phyloP scores from a whole-genome alignment of 2,329 filamentous ascomycete genomes.

The Gliomastix tumulicola region DNA sequence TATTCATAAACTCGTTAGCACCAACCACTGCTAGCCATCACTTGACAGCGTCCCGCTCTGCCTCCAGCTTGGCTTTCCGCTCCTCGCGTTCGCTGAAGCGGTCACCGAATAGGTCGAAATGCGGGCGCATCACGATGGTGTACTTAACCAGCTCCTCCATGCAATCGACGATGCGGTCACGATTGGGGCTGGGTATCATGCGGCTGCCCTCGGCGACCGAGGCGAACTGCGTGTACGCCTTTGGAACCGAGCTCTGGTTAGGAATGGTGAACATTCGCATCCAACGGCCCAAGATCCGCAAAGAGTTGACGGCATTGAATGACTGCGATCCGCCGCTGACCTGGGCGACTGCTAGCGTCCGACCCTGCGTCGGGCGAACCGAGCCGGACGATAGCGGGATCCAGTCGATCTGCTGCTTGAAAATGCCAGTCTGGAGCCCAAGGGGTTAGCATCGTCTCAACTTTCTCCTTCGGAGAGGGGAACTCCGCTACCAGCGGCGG shows the following conservation, averaged over 20 bases:
- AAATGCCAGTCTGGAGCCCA: constrained; percentile 46
- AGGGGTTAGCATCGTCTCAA: not conserved
- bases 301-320: constrained; percentile 60
- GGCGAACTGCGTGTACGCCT: constrained; percentile 54
- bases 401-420: constrained; percentile 68
- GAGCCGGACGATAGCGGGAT: constrained; percentile 55
- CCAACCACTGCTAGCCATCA: too few species aligned
- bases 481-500: too few species aligned
- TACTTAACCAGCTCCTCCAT: constrained; percentile 69
- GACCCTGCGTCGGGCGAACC: constrained; percentile 58
- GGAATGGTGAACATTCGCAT: constrained; percentile 64
- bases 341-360: constrained; percentile 55
- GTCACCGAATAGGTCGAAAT: constrained; percentile 54
- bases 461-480: too few species aligned
- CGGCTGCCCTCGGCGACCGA: constrained; percentile 41
- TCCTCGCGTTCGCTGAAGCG: constrained; percentile 46
- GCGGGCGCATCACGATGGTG: constrained; percentile 55
- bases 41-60: not conserved
- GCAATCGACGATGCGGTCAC: constrained; percentile 56
- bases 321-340: constrained; percentile 59
- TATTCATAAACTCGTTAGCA: too few species aligned
- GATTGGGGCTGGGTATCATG: constrained; percentile 47
- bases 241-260: constrained; percentile 58
- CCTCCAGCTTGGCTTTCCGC: constrained; percentile 1
- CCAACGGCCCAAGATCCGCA: constrained; percentile 61